Conservation (phyloP, 2,329 filamentous ascomycete species). For the Ramichloridium luteum region DNA sequence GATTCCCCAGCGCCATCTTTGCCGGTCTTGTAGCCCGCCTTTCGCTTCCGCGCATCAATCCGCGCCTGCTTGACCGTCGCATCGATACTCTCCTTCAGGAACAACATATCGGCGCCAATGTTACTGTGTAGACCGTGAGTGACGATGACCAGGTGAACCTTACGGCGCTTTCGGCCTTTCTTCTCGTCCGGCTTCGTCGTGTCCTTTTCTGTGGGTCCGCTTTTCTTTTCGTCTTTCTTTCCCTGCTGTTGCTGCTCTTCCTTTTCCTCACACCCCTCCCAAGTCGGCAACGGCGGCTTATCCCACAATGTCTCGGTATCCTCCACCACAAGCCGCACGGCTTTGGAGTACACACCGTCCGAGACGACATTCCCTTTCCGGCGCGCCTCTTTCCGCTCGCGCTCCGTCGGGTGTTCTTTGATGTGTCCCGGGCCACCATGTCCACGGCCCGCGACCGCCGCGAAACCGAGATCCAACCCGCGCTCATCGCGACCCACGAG, state of each 20-base stretch:
- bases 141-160: constrained; percentile 78
- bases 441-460: constrained; percentile 41
- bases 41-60: constrained; percentile 52
- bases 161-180: constrained; percentile 50
- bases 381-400: constrained; percentile 40
- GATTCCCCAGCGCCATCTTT: constrained; percentile 5
- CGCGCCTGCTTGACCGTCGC: constrained; percentile 63
- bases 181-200: constrained; percentile 5
- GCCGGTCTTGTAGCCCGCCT: constrained; percentile 22
- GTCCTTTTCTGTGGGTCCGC: constrained; percentile 7
- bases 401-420: constrained; percentile 52
- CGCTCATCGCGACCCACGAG: constrained; percentile 76
- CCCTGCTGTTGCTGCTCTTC: constrained; percentile 16
- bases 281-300: constrained; percentile 66
- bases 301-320: constrained; percentile 89
- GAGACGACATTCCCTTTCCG: constrained; percentile 51
- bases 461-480: constrained; percentile 57
- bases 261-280: constrained; percentile 34
- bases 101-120: constrained; percentile 90
- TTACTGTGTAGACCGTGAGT: constrained; percentile 96
- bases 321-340: constrained; percentile 66
- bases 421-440: constrained; percentile 54
- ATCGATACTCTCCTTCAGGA: constrained; percentile 94
- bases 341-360: constrained; percentile 73
- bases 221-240: constrained; percentile 14